These are phyloP conservation scores for Nicotiana knightiana DNA, from an alignment of 257 asterid species.

Conservation along the genomic window DNA sequence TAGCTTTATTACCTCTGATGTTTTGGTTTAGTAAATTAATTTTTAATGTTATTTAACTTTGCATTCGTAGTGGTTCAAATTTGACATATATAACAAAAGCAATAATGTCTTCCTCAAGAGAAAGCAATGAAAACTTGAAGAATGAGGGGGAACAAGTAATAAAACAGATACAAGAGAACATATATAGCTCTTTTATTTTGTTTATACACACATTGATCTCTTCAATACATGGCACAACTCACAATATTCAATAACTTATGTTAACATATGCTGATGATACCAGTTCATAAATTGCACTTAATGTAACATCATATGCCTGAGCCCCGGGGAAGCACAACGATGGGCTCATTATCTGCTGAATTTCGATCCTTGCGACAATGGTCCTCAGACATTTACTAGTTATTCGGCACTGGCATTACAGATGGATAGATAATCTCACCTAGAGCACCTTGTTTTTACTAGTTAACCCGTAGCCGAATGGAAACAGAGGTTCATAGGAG, in stretches of 20 bases:
- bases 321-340: neutral
- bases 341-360: too few relatives aligned
- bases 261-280: neutral
- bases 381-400: too few relatives aligned
- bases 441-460: conserved; percentile 34
- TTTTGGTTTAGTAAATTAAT: neutral
- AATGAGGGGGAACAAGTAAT: neutral
- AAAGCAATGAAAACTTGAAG: neutral
- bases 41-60: neutral
- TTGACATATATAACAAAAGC: neutral
- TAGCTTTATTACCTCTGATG: neutral
- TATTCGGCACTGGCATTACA: too few relatives aligned
- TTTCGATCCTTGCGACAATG: too few relatives aligned
- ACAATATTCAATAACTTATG: neutral
- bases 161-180: neutral
- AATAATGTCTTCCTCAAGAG: neutral
- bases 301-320: neutral
- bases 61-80: neutral
- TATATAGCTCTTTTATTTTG: neutral
- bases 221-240: neutral
- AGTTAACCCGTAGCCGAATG: conserved; percentile 64
- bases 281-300: neutral
- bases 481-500: conserved; percentile 57
- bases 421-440: neutral
- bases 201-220: neutral